A percentile compares a stretch with the other conserved stretches of the same genome.
Evolutionary conservation across 2,329 filamentous ascomycete genomes (phyloP).

Genomic region (Nannizziopsis arthrosporioides): DNA sequence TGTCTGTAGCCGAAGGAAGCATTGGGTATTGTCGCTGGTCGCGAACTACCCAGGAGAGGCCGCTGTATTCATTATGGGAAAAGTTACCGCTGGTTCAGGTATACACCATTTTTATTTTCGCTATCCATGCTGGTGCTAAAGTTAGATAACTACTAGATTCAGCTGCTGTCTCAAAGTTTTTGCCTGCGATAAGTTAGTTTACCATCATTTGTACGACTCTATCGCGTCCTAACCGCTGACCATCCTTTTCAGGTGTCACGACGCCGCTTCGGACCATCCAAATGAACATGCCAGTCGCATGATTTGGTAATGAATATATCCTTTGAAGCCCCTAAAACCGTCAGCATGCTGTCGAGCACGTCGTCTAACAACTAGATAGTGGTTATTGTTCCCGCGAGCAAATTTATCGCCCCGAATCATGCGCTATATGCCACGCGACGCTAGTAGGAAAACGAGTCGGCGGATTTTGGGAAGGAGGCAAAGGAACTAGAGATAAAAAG

Average conservation of each 20-base stretch:
- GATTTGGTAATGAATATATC: slow-evolving; percentile 58
- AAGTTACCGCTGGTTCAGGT: slow-evolving; percentile 47
- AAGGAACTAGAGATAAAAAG: slow-evolving; percentile 60
- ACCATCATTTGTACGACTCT: background rate
- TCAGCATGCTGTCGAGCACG: slow-evolving; percentile 1
- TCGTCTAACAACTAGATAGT: slow-evolving; percentile 18
- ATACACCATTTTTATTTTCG: slow-evolving; percentile 10
- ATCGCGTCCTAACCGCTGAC: background rate
- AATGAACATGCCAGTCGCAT: slow-evolving; percentile 76
- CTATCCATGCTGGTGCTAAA: background rate
- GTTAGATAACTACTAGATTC: slow-evolving; percentile 31
- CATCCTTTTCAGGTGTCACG: slow-evolving; percentile 51
- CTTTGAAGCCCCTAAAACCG: background rate
- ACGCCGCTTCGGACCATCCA: slow-evolving; percentile 56
- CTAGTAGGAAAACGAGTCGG: slow-evolving; percentile 54
- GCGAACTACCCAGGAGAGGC: slow-evolving; percentile 43
- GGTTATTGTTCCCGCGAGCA: slow-evolving; percentile 72
- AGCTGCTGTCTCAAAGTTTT: slow-evolving; percentile 47
- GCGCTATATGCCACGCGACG: slow-evolving; percentile 57
- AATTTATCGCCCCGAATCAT: slow-evolving; percentile 64
- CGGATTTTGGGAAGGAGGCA: slow-evolving; percentile 82
- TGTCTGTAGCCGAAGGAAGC: slow-evolving; percentile 36
- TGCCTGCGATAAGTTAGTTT: slow-evolving; percentile 42
- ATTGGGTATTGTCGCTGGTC: slow-evolving; percentile 44
- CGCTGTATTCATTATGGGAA: slow-evolving; percentile 45